Percentiles rank a stretch among this genome's conserved stretches.
phyloP scores from a whole-genome alignment of 371 early-diverging fungal genomes.

The Mortierella sp. region DNA sequence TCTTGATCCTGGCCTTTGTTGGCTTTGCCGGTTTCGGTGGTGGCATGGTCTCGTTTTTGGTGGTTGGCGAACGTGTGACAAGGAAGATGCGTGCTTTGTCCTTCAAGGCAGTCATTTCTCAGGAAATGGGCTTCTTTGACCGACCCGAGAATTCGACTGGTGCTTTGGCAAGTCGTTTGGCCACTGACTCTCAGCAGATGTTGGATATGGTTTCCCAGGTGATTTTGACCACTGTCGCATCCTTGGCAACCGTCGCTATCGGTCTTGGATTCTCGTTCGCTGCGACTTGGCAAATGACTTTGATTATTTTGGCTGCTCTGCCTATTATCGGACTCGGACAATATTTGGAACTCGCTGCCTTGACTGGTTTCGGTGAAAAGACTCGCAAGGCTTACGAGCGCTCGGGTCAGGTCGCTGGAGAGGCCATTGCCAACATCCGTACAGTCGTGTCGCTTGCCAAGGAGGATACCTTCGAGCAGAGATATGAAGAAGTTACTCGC shows the following conservation, averaged over 20 bases:
- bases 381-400: constrained; percentile 75
- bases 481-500: constrained; percentile 67
- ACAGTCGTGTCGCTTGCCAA: constrained; percentile 89
- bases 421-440: constrained; percentile 88
- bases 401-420: constrained; percentile 81
- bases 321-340: constrained; percentile 58
- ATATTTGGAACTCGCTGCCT: constrained; percentile 46
- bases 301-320: constrained; percentile 70
- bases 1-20: constrained; percentile 81
- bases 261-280: constrained; percentile 59
- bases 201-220: constrained; percentile 75
- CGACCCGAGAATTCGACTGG: constrained; percentile 84
- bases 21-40: constrained; percentile 69
- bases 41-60: constrained; percentile 34
- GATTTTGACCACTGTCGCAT: constrained; percentile 58
- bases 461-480: constrained; percentile 71
- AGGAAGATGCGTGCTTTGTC: constrained; percentile 43
- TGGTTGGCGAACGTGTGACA: constrained; percentile 45
- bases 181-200: constrained; percentile 82
- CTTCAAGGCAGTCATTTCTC: constrained; percentile 66
- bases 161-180: constrained; percentile 82
- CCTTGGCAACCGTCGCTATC: constrained; percentile 54
- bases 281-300: constrained; percentile 66
- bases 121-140: constrained; percentile 93
- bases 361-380: constrained; percentile 64